Evolutionary conservation across 2,329 filamentous ascomycete genomes (phyloP), one percentile per base, ranked within the genome.

Genomic region (Raffaelea deltoideospora): DNA sequence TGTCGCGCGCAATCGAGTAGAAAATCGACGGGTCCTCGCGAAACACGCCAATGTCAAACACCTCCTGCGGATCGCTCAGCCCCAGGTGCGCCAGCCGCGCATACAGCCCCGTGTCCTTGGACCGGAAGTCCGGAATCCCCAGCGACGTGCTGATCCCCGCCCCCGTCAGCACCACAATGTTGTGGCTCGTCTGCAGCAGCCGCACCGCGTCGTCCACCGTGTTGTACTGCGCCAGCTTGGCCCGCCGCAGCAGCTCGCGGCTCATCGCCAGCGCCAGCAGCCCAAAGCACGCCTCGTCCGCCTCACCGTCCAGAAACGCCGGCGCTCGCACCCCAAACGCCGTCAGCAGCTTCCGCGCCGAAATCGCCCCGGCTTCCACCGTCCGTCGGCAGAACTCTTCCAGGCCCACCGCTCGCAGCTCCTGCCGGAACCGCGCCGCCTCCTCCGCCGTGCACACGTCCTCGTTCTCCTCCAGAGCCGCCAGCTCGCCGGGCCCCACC

Each of bases 101-200:
- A 59, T 96, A 96, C 38, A 96, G 78, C 34, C 88, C 88, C 1
- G 79, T 93, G 50, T 84, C 81, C 56, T 90, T 90, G 36, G 87
- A 95, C 46, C 90, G 79, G 53, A 98, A 98, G 56, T 98, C 90
- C 5, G 90, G 90, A 41, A 98, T 96, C 42, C 90, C 90, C 17
- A 98, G 74, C 35, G 85, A 94, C 1, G 90, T 98, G 20, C 87
- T 95, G 47, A 98, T 96, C 46, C 90, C 90, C 15, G 90, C 90
- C 35, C 90, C 90, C 1, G 90, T 96, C 46, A 98, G 72, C 45
- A 96, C 81, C 50, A 98, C 74, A 54, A 98, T 87, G 55, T 94
- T 93, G 47, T 72, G 72, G 39, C 78, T 75, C 41, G 71, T 69
- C 47, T 73, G 66, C 31, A 98, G 68, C 35, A 98, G 64, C 13